Base-by-base conservation (phyloP, 306 rosid species). In the Quillaja saponaria region DNA sequence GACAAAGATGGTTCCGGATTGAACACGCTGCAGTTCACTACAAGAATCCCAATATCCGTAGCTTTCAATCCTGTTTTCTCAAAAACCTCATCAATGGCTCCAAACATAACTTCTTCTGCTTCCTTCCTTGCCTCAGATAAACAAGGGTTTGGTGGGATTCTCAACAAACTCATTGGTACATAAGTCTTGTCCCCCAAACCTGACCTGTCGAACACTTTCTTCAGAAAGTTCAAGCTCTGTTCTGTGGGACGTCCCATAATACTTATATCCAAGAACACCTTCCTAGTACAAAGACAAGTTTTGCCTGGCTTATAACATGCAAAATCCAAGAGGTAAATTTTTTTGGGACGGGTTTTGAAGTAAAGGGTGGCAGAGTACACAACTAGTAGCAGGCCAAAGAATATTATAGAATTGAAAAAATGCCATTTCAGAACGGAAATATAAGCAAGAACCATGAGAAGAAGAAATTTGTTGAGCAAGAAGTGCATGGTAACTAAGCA, bases 11-110 rank as follows among this genome's bases (percentile, higher is more conserved):
- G 72, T 21, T 40, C 37, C 46, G 78, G 59, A 52, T 60, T 73
- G 56, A 73, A 73, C 9, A 73, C 12, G 7, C 59, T 42, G 13
- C 78, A 73, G 38, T 73, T 73, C 0, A 71, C 64, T 10, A 73
- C 61, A 14, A 73, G 20, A 37, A 73, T 66, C 10, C 44, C 54
- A 13, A 73, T 73, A 6, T 73, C 73, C 35, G 34, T 34, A 1
- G 60, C 69, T 31, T 53, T 50, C 6, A 73, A 38, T 31, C 58
- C 69, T 28, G 73, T 73, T 57, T 60, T 66, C 73, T 60, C 58
- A 46, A 73, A 37, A 16, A 73, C 68, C 13, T 73, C 72, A 57
- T 67, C 72, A 38, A 67, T 58, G 5, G 72, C 72, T n/a, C 64
- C 72, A 40, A 67, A 14, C 1, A 67, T 34, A 38, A 67, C 72